Evolutionary conservation across 2,329 filamentous ascomycete genomes (phyloP), one percentile per base, ranked within the genome.

Genomic region (Dactylella cylindrospora): DNA sequence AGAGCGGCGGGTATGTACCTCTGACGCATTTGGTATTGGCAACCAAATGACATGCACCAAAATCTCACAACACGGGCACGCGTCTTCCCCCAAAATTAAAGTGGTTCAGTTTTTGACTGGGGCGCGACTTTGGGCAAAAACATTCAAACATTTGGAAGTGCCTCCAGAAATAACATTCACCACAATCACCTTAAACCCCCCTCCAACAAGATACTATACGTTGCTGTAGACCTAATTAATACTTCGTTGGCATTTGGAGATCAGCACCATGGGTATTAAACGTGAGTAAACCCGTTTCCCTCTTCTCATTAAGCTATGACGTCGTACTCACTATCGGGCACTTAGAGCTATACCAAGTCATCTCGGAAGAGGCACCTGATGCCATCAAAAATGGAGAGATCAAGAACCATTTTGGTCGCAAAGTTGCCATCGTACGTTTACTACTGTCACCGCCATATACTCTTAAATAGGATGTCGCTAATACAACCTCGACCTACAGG

Each of bases 371-470:
- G 76, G 88, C 90, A 67, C 93, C 93, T n/a, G 88, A 90, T 75
- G 86, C 93, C 26, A 82, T 96, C 79, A 97, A 96, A 75, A 86
- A 90, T 71, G 89, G 93, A 62, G 93, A 98, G 72, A 98, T 98
- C 79, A 98, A 98, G 77, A 91, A 91, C 69, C 93, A 98, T 67
- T 98, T 98, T 72, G 93, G 93, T 66, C 88, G 93, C 73, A 98
- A 98, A 76, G 91, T 98, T 64, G 91, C 91, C 46, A 96, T 96
- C 75, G 90, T 95, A 78, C 72, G 88, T 78, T 25, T 13, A n/a
- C 51, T 4, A 1, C 5, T n/a, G 25, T 31, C 20, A 25, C n/a
- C 13, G 12, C 26, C 22, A 49, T 55, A 26, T 25, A 13, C 12
- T 6, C 25, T 19, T 33, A 17, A 12, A 19, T 20, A 9, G 20